Percentiles rank a stretch among this genome's conserved stretches.
Evolutionary conservation across 2,329 filamentous ascomycete species (phyloP).

Genomic region (Cladosporium sp.): DNA sequence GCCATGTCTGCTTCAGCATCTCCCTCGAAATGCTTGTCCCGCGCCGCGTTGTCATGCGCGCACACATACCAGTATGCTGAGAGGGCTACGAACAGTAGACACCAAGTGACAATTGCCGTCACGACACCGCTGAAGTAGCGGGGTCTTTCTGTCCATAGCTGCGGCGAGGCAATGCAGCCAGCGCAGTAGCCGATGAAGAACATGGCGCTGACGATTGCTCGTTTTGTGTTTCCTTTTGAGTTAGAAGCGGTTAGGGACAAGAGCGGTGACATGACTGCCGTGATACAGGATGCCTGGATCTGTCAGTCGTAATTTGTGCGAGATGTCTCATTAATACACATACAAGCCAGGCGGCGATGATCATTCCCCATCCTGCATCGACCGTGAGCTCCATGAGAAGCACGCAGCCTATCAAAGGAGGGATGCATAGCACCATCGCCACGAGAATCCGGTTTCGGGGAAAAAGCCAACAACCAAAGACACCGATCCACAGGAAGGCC

Average conservation of each 20-base stretch:
- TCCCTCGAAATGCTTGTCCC: conserved; percentile 20
- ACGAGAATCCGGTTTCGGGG: conserved; percentile 40
- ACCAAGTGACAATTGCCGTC: conserved; percentile 43
- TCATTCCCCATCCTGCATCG: conserved; percentile 44
- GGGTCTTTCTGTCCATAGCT: conserved; percentile 45
- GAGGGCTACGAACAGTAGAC: conserved; percentile 33
- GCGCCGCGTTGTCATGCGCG: conserved; percentile 32
- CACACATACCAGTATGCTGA: conserved; percentile 35
- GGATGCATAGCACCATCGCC: conserved; percentile 37
- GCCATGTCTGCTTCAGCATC: neutral
- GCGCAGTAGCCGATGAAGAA: conserved; percentile 51
- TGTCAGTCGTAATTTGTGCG: neutral
- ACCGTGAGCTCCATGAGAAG: conserved; percentile 42
- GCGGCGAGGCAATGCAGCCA: conserved; percentile 45
- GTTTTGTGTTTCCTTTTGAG: conserved; percentile 51
- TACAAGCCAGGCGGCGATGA: conserved; percentile 45
- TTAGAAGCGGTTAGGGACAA: conserved; percentile 47
- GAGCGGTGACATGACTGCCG: conserved; percentile 39
- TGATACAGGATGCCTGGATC: conserved; percentile 38
- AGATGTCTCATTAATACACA: neutral
- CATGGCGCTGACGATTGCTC: conserved; percentile 43
- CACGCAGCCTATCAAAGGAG: conserved; percentile 43
- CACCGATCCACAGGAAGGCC: conserved; percentile 44
- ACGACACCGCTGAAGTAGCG: conserved; percentile 47
- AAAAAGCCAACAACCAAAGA: conserved; percentile 36